These are phyloP conservation scores for Calonectria montana DNA, from an alignment of 2,329 filamentous ascomycete species.

Conservation along the genomic window DNA sequence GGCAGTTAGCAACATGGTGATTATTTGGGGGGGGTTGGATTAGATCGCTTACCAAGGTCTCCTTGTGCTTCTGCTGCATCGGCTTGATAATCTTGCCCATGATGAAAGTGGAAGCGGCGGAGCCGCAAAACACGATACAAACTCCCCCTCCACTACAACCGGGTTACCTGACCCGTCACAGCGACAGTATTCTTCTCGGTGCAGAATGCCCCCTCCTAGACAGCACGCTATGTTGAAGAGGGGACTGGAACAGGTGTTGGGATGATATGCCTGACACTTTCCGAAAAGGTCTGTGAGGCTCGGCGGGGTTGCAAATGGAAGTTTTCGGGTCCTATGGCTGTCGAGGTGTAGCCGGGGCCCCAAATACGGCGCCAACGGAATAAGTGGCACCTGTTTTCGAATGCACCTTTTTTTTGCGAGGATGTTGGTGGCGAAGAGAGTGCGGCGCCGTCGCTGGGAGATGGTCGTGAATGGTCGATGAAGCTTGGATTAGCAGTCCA, in stretches of 20 bases:
- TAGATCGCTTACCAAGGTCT: constrained; percentile 67
- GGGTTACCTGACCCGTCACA: constrained; percentile 48
- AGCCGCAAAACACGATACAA: constrained; percentile 63
- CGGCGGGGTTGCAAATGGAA: constrained; percentile 22
- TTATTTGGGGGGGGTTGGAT: background rate
- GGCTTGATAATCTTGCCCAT: constrained; percentile 78
- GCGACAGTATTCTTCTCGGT: constrained; percentile 52
- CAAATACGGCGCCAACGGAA: background rate
- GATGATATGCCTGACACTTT: constrained; percentile 11
- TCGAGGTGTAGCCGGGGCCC: constrained; percentile 5
- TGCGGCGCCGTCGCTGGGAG: constrained; percentile 21
- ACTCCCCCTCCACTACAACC: constrained; percentile 69
- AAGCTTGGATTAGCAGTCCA: constrained; percentile 44
- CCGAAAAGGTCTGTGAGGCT: constrained; percentile 22
- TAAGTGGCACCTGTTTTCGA: background rate
- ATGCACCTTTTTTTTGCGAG: background rate
- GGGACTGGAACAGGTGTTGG: constrained; percentile 4
- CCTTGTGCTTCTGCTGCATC: constrained; percentile 74
- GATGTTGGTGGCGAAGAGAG: constrained; percentile 1
- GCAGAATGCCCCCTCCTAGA: constrained; percentile 49
- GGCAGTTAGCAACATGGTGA: constrained; percentile 40
- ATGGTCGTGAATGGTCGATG: constrained; percentile 30
- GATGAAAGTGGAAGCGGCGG: constrained; percentile 66
- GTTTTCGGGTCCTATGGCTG: constrained; percentile 10
- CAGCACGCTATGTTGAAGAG: constrained; percentile 40